Conservation (phyloP, 176 grass and related monocot genomes). For the Puya raimondii region DNA sequence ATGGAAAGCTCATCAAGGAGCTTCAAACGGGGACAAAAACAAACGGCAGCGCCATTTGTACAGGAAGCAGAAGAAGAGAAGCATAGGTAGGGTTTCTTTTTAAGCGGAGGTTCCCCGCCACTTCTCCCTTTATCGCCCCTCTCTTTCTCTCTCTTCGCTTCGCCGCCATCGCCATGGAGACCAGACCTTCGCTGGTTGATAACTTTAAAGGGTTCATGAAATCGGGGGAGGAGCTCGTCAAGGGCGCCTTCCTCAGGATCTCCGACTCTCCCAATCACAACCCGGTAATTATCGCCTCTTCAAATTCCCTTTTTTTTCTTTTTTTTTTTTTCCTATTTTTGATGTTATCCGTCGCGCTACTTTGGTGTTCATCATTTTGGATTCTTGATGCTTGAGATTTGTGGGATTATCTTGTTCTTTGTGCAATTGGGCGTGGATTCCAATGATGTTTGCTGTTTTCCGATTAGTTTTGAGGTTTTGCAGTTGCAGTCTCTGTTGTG, state of each 20-base stretch:
- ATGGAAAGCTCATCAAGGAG: too few species aligned
- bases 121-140: background rate
- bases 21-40: background rate
- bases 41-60: background rate
- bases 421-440: too few species aligned
- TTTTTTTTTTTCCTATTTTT: too few species aligned
- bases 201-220: background rate
- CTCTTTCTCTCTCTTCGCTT: background rate
- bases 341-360: too few species aligned
- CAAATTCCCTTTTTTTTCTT: background rate
- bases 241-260: background rate
- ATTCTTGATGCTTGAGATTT: too few species aligned
- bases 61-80: background rate
- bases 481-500: too few species aligned
- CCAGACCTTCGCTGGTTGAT: background rate
- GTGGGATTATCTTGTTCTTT: too few species aligned
- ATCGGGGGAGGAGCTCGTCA: background rate
- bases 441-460: too few species aligned
- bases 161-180: background rate
- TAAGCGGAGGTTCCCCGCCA: too few species aligned
- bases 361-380: too few species aligned
- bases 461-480: too few species aligned
- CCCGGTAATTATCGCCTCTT: background rate
- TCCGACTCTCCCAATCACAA: background rate
- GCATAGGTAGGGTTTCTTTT: too few species aligned